Conservation (phyloP, 2,329 filamentous ascomycete species). For the Pseudogymnoascus sp. region DNA sequence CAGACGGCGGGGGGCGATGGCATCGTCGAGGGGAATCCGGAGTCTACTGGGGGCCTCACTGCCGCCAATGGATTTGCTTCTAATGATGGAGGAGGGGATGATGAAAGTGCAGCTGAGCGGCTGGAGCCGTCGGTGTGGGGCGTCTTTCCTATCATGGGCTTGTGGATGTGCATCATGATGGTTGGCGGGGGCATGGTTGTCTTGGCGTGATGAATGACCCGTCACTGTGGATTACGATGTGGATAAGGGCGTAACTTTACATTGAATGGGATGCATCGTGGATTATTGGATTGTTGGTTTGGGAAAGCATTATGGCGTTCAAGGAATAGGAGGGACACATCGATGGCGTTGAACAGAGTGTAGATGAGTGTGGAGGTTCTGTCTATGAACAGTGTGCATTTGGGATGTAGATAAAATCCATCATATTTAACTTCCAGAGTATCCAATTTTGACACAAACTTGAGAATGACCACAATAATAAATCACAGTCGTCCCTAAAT, state of each 20-base stretch:
- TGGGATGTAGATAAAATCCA: neutral
- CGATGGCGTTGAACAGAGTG: neutral
- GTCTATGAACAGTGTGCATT: neutral
- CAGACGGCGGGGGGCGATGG: neutral
- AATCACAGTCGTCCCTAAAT: too few relatives aligned
- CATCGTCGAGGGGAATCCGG: neutral
- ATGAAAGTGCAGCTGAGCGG: neutral
- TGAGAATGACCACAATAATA: neutral
- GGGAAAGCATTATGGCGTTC: neutral
- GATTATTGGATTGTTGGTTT: neutral
- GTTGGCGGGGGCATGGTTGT: constrained; percentile 30
- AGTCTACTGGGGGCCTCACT: neutral
- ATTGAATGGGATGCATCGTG: neutral
- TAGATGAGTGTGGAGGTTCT: neutral
- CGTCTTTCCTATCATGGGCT: constrained; percentile 20
- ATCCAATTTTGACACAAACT: neutral
- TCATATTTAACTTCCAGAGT: neutral
- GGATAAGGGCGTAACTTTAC: neutral
- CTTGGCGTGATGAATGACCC: constrained; percentile 12
- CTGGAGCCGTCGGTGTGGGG: neutral
- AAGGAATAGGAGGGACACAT: neutral
- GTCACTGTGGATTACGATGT: constrained; percentile 16
- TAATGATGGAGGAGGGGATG: neutral
- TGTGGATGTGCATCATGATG: constrained; percentile 27
- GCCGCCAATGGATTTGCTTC: neutral